Conservation (phyloP, 352 stramenopile genomes). For the Phytopythium cucurbitacearum region DNA sequence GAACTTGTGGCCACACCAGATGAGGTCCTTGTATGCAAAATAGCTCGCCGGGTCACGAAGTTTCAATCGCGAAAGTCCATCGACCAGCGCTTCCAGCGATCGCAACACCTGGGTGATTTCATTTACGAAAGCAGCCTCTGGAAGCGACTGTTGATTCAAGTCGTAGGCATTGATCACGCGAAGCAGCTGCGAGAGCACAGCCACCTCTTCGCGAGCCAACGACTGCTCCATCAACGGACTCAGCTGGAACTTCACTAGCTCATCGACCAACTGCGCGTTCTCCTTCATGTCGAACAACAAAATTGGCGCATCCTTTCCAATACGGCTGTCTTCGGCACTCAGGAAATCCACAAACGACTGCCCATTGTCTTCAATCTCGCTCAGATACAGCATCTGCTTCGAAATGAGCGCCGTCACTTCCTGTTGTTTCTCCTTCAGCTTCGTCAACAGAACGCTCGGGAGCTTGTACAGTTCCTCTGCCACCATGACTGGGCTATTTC, state of each 20-base stretch:
- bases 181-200: slow-evolving; percentile 50
- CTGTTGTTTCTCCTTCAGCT: slow-evolving; percentile 46
- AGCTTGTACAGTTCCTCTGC: slow-evolving; percentile 66
- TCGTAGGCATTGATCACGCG: slow-evolving; percentile 56
- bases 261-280: slow-evolving; percentile 52
- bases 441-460: slow-evolving; percentile 52
- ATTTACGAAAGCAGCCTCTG: slow-evolving; percentile 2
- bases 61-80: slow-evolving; percentile 42
- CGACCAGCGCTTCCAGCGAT: slow-evolving; percentile 49
- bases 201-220: slow-evolving; percentile 59
- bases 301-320: slow-evolving; percentile 74
- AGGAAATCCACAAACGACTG: slow-evolving; percentile 50
- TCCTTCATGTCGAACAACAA: slow-evolving; percentile 82
- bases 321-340: slow-evolving; percentile 50
- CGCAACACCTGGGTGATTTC: slow-evolving; percentile 32
- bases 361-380: slow-evolving; percentile 51
- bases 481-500: slow-evolving; percentile 29
- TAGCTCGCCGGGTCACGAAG: slow-evolving; percentile 61
- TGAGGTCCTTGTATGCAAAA: slow-evolving; percentile 79
- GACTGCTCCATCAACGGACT: slow-evolving; percentile 70
- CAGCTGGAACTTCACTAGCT: slow-evolving; percentile 75
- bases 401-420: slow-evolving; percentile 53
- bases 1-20: slow-evolving; percentile 80
- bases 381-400: slow-evolving; percentile 73
- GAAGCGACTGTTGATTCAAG: slow-evolving; percentile 1